Base-by-base conservation (phyloP, 257 asterid species). In the Solanum okadae region DNA sequence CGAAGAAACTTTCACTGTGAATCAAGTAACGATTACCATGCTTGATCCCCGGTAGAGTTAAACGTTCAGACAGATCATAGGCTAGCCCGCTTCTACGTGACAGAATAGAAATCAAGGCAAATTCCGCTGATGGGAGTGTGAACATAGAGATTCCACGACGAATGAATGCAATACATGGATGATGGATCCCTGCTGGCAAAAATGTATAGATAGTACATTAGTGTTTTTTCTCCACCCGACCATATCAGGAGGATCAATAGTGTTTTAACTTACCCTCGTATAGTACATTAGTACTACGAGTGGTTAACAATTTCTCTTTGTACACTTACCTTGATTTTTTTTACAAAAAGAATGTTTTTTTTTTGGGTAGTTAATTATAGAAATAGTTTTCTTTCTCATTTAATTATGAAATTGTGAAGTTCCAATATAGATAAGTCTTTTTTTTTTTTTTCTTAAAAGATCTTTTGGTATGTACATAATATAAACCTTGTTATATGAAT, bases 21-120 rank as follows among this genome's bases (percentile, higher is more conserved):
- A 90, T 83, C 73, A 92, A 89, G 91, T 92, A 23, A 92, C 93
- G 0, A 89, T 92, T 37, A 92, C 93, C 20, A 63, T 88, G 29
- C 78, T 92, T 35, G 92, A 92, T 4, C 91, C 90, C 14, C 87
- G 94, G 72, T 91, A 88, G 67, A 22, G 86, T 82, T 52, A n/a
- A 82, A 72, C 84, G 49, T 81, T 67, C 27, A 29, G 40, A 77
- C 22, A 27, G 16, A 25, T 56, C 65, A 56, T 56, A 56, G 67
- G 67, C 1, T 27, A 1, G 37, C 85, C 4, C 2, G 10, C 9
- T 25, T 79, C 1, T 44, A 27, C 65, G 10, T 79, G 33, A 44
- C n/a, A 44, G 68, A 81, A 81, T 5, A 29, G 86, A 81, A 81
- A 27, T 16, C 12, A 81, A 81, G 42, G 86, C 27, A 27, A 81